A percentile compares a stretch with the other conserved stretches of the same genome.
phyloP scores from a whole-genome alignment of 2,329 filamentous ascomycete genomes.

The Colletotrichum liaoningense region DNA sequence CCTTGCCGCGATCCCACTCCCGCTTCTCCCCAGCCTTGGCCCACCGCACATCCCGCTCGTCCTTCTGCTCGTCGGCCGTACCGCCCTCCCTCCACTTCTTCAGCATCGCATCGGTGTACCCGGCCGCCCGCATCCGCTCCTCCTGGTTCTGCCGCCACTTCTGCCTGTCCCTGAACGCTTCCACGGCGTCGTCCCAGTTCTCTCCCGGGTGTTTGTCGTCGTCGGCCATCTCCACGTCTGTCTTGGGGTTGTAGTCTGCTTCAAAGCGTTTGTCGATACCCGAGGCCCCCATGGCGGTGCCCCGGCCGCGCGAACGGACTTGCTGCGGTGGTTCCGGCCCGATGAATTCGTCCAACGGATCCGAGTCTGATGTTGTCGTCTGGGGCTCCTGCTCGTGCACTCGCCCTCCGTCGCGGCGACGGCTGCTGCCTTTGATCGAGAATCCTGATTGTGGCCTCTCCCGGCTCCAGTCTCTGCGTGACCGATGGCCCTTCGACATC shows the following conservation, averaged over 20 bases:
- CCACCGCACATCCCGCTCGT: constrained; percentile 77
- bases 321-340: constrained; percentile 74
- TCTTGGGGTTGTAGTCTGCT: constrained; percentile 67
- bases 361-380: constrained; percentile 63
- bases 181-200: constrained; percentile 84
- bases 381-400: constrained; percentile 34
- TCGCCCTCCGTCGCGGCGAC: background rate
- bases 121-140: constrained; percentile 79
- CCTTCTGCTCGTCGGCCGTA: constrained; percentile 55
- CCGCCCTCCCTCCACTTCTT: constrained; percentile 75
- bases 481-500: background rate
- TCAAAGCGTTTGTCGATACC: constrained; percentile 87
- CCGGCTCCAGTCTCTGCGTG: background rate
- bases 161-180: constrained; percentile 82
- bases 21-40: constrained; percentile 72
- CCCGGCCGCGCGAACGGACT: constrained; percentile 75
- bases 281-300: constrained; percentile 68
- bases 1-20: constrained; percentile 71
- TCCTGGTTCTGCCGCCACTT: constrained; percentile 82
- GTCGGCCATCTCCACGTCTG: constrained; percentile 65
- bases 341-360: constrained; percentile 80
- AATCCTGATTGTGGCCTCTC: background rate
- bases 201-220: constrained; percentile 58
- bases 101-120: constrained; percentile 82
- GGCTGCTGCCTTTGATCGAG: constrained; percentile 19